Percentiles rank a stretch among this genome's conserved stretches.
These are phyloP conservation scores for Cyberlindnera mycetangii DNA, from an alignment of 805 yeast species.

Conservation along the genomic window DNA sequence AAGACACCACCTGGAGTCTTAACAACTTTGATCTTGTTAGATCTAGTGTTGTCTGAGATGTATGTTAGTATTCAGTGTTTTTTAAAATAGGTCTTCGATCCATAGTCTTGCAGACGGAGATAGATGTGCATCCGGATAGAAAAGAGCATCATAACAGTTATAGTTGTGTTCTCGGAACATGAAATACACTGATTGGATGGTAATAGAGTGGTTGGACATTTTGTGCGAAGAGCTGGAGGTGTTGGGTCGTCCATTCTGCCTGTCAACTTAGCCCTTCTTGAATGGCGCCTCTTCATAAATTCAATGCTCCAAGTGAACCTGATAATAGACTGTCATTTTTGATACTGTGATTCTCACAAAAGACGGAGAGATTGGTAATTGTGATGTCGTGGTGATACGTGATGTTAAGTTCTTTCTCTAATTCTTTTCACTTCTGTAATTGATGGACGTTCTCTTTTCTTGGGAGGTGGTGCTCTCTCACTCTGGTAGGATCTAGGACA, in stretches of 20 bases:
- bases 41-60: slow-evolving; percentile 92
- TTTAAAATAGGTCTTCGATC: background rate
- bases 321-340: background rate
- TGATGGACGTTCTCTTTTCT: too few species aligned
- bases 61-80: slow-evolving; percentile 23
- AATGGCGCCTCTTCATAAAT: too few species aligned
- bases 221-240: too few species aligned
- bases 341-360: background rate
- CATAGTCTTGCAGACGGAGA: background rate
- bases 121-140: too few species aligned
- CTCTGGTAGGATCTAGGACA: background rate
- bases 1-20: slow-evolving; percentile 99
- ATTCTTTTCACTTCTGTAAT: too few species aligned
- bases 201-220: too few species aligned
- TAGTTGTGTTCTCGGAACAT: too few species aligned
- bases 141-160: too few species aligned
- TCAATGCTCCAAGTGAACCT: background rate
- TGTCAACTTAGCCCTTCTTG: background rate
- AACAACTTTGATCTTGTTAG: slow-evolving; percentile 99
- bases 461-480: background rate
- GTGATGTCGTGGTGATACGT: background rate
- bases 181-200: too few species aligned
- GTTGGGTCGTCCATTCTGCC: too few species aligned
- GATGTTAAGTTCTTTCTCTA: background rate
- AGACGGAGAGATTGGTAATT: background rate